Evolutionary conservation across 2,329 filamentous ascomycete genomes (phyloP).

Genomic region (Septoria petroselini): DNA sequence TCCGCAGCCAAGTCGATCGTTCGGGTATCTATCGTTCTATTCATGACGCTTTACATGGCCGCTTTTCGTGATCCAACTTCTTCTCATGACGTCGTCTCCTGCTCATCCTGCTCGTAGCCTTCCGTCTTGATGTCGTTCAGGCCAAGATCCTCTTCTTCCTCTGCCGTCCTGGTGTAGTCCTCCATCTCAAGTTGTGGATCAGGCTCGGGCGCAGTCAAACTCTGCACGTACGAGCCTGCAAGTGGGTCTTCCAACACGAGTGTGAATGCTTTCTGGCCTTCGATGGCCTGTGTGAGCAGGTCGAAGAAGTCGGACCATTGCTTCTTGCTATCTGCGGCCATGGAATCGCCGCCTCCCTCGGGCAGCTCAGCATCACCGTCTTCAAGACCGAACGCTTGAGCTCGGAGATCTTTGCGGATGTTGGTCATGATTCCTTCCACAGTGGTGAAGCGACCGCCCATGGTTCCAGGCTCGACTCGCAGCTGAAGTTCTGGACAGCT

Average conservation of each 20-base stretch:
- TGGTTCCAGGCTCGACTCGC: constrained; percentile 84
- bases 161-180: constrained; percentile 80
- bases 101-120: constrained; percentile 60
- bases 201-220: constrained; percentile 71
- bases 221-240: constrained; percentile 91
- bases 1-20: not conserved
- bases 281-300: constrained; percentile 72
- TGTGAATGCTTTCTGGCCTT: constrained; percentile 74
- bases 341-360: constrained; percentile 65
- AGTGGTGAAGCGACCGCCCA: constrained; percentile 94
- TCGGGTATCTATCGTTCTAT: not conserved
- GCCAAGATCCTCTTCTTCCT: constrained; percentile 92
- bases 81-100: constrained; percentile 14
- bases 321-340: constrained; percentile 61
- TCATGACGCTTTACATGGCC: not conserved
- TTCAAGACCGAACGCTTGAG: constrained; percentile 77
- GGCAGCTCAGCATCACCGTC: constrained; percentile 47
- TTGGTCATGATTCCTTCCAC: constrained; percentile 91
- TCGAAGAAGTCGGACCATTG: constrained; percentile 82
- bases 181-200: constrained; percentile 79
- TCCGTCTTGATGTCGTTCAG: constrained; percentile 91
- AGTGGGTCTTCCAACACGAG: constrained; percentile 83
- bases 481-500: constrained; percentile 84
- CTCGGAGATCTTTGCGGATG: constrained; percentile 82
- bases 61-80: not conserved